A percentile compares a stretch with the other conserved stretches of the same genome.
Evolutionary conservation across 2,329 filamentous ascomycete genomes (phyloP).

Genomic region (Herpomyces periplanetae): DNA sequence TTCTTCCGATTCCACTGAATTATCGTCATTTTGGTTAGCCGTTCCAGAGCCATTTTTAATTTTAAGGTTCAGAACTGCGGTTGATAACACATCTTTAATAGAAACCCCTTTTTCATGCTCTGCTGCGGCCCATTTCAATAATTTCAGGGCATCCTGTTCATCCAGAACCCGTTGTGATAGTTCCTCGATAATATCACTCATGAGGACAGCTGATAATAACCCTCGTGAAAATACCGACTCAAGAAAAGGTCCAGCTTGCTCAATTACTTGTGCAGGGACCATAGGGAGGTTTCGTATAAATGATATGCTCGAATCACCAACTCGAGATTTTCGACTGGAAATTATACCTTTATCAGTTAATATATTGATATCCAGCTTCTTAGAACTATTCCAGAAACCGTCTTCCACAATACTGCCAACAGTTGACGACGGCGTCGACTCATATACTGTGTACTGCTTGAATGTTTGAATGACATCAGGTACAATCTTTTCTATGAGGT

Average conservation of each 20-base stretch:
- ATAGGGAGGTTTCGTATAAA: slow-evolving; percentile 72
- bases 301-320: slow-evolving; percentile 24
- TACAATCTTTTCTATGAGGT: slow-evolving; percentile 23
- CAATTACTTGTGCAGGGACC: slow-evolving; percentile 31
- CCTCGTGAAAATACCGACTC: slow-evolving; percentile 44
- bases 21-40: slow-evolving; percentile 14
- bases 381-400: slow-evolving; percentile 75
- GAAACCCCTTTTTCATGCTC: slow-evolving; percentile 26
- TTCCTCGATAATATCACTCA: slow-evolving; percentile 46
- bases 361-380: slow-evolving; percentile 42
- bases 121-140: slow-evolving; percentile 65
- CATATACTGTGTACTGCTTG: slow-evolving; percentile 50
- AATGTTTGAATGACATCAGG: slow-evolving; percentile 45
- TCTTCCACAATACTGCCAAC: slow-evolving; percentile 67
- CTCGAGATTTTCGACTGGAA: slow-evolving; percentile 40
- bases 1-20: slow-evolving; percentile 15
- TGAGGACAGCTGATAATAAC: slow-evolving; percentile 49
- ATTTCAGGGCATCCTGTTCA: slow-evolving; percentile 35
- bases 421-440: slow-evolving; percentile 52
- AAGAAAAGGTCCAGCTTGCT: slow-evolving; percentile 27
- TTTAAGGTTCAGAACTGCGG: slow-evolving; percentile 26
- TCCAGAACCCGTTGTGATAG: slow-evolving; percentile 43
- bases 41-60: slow-evolving; percentile 36
- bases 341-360: slow-evolving; percentile 59
- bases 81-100: slow-evolving; percentile 26